phyloP scores from a whole-genome alignment of 371 early-diverging fungal genomes.

The Mortierella sp. region DNA sequence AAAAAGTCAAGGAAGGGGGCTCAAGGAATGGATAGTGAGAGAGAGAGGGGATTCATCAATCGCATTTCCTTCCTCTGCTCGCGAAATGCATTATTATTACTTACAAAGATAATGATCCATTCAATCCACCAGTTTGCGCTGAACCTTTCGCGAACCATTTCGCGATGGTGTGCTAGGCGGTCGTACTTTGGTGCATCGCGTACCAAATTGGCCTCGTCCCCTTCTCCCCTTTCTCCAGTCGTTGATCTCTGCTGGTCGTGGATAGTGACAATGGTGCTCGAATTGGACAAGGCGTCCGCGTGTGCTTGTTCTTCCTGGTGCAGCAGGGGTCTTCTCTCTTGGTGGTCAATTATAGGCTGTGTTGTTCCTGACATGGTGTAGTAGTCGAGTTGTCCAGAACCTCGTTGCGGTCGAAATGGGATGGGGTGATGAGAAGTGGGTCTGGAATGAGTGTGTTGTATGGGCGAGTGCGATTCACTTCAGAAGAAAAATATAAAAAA shows the following conservation, averaged over 20 bases:
- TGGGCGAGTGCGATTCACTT: background rate
- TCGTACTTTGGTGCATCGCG: conserved; percentile 14
- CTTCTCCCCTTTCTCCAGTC: background rate
- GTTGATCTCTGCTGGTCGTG: background rate
- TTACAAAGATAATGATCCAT: conserved; percentile 51
- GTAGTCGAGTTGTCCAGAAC: background rate
- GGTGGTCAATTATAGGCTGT: background rate
- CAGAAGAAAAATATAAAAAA: background rate
- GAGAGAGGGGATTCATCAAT: background rate
- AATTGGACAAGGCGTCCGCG: background rate
- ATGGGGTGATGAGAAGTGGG: background rate
- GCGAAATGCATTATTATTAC: background rate
- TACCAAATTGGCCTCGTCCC: background rate
- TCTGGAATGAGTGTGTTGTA: background rate
- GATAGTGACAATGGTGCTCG: conserved; percentile 9
- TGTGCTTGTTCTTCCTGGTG: conserved; percentile 2
- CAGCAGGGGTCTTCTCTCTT: conserved; percentile 9
- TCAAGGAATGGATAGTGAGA: background rate
- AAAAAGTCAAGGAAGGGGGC: conserved; percentile 2
- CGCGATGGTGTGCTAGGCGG: conserved; percentile 45
- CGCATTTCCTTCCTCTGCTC: background rate
- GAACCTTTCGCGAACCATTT: conserved; percentile 45
- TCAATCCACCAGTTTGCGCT: conserved; percentile 55
- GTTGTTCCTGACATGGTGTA: background rate
- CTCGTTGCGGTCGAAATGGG: background rate